Evolutionary conservation across 768 basidiomycete species (phyloP).

Genomic region (Collybia nuda): DNA sequence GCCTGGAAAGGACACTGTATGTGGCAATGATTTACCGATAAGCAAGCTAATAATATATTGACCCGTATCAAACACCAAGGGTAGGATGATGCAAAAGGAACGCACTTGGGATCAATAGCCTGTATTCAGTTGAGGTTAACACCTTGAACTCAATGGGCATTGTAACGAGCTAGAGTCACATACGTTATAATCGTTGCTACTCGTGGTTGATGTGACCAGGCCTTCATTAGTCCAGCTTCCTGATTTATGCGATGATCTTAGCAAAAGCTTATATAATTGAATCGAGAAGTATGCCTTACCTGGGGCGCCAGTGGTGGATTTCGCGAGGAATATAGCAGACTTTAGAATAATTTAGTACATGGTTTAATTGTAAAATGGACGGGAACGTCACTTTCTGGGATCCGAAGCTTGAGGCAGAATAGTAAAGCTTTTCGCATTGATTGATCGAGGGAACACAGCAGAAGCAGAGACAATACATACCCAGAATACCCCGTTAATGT

Average conservation of each 20-base stretch:
- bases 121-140: slow-evolving; percentile 8
- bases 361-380: background rate
- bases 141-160: too few species aligned
- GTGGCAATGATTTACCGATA: slow-evolving; percentile 2
- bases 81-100: background rate
- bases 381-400: slow-evolving; percentile 39
- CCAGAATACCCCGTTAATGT: slow-evolving; percentile 24
- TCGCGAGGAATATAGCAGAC: slow-evolving; percentile 55
- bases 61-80: background rate
- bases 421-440: slow-evolving; percentile 39
- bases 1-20: background rate
- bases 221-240: slow-evolving; percentile 47
- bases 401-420: slow-evolving; percentile 53
- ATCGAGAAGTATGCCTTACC: slow-evolving; percentile 19
- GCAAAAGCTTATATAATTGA: background rate
- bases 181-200: slow-evolving; percentile 41
- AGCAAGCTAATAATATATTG: slow-evolving; percentile 3
- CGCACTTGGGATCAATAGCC: slow-evolving; percentile 57
- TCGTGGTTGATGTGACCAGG: slow-evolving; percentile 42
- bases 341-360: slow-evolving; percentile 12
- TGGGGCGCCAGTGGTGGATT: slow-evolving; percentile 43
- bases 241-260: slow-evolving; percentile 5
- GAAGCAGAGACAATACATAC: slow-evolving; percentile 23
- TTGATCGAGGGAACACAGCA: background rate
- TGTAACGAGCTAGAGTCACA: slow-evolving; percentile 3